These are phyloP conservation scores for Xylaria sp. DNA, from an alignment of 2,329 filamentous ascomycete genomes.

Conservation along the genomic window DNA sequence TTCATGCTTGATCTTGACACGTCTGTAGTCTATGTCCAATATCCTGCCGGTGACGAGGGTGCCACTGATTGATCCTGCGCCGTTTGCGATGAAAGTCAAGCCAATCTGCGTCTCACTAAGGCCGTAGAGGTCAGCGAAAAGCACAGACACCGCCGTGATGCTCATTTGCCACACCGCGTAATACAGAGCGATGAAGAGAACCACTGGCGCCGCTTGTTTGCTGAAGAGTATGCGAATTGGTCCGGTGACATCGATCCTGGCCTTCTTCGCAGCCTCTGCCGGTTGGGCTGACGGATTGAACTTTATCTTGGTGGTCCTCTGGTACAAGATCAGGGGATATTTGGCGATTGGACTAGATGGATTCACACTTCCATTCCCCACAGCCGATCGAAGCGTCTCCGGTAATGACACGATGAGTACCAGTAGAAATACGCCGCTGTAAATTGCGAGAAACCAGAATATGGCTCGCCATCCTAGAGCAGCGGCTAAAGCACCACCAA, in stretches of 20 bases:
- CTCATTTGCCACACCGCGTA: constrained; percentile 67
- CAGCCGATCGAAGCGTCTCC: constrained; percentile 56
- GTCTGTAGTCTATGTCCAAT: constrained; percentile 62
- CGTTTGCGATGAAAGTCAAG: constrained; percentile 65
- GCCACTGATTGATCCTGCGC: constrained; percentile 64
- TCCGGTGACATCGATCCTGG: constrained; percentile 57
- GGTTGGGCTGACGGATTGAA: constrained; percentile 37
- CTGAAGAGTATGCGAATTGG: constrained; percentile 60
- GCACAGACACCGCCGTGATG: constrained; percentile 63
- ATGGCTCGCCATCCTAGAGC: constrained; percentile 64
- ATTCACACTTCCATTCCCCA: constrained; percentile 54
- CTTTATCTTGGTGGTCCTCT: constrained; percentile 45
- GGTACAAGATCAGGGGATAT: constrained; percentile 52
- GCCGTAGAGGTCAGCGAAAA: constrained; percentile 58
- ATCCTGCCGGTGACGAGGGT: constrained; percentile 63
- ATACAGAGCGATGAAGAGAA: constrained; percentile 61
- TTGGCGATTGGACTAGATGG: constrained; percentile 39
- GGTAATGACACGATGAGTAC: constrained; percentile 59
- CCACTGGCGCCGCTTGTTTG: constrained; percentile 57
- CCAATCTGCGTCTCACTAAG: constrained; percentile 59
- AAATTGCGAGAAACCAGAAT: constrained; percentile 66
- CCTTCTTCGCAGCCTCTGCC: constrained; percentile 42
- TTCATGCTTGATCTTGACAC: constrained; percentile 51
- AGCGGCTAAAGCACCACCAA: constrained; percentile 63
- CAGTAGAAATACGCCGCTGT: constrained; percentile 52